These are phyloP conservation scores for Paramyrothecium roridum DNA, from an alignment of 2,329 filamentous ascomycete species.

Conservation along the genomic window DNA sequence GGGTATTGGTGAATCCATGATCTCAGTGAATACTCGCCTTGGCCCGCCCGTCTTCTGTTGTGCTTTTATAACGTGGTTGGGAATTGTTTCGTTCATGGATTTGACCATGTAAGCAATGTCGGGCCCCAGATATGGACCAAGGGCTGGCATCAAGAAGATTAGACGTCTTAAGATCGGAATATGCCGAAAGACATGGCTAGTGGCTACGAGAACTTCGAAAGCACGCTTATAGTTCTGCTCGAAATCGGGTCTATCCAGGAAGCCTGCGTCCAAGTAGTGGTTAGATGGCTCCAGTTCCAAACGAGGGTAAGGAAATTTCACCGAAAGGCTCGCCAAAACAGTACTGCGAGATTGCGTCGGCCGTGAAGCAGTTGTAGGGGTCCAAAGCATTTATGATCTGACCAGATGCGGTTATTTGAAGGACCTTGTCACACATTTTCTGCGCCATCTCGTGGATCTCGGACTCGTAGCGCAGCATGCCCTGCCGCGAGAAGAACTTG, in stretches of 20 bases:
- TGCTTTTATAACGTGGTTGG: not conserved
- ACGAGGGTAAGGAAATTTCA: not conserved
- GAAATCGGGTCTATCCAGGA: constrained; percentile 1
- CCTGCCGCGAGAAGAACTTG: constrained; percentile 29
- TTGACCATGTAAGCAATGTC: constrained; percentile 13
- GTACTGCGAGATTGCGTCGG: constrained; percentile 34
- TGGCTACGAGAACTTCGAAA: not conserved
- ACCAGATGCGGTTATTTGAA: constrained; percentile 15
- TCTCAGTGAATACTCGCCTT: constrained; percentile 3
- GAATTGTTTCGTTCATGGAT: constrained; percentile 8
- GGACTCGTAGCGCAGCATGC: constrained; percentile 22
- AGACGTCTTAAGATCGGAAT: not conserved
- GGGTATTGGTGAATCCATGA: constrained; percentile 25
- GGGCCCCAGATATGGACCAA: constrained; percentile 2
- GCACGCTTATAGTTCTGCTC: constrained; percentile 1
- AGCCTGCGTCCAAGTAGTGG: not conserved
- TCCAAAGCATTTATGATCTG: constrained; percentile 28
- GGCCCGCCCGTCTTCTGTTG: not conserved
- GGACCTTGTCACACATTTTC: constrained; percentile 24
- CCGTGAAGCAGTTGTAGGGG: constrained; percentile 34
- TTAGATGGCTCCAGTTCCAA: not conserved
- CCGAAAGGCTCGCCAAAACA: constrained; percentile 34
- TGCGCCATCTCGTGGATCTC: constrained; percentile 19
- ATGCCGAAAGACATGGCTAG: constrained; percentile 1
- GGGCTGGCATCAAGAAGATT: not conserved